phyloP scores from a whole-genome alignment of 1,284 basidiomycete genomes.

The Cutaneotrichosporon arboriforme region DNA sequence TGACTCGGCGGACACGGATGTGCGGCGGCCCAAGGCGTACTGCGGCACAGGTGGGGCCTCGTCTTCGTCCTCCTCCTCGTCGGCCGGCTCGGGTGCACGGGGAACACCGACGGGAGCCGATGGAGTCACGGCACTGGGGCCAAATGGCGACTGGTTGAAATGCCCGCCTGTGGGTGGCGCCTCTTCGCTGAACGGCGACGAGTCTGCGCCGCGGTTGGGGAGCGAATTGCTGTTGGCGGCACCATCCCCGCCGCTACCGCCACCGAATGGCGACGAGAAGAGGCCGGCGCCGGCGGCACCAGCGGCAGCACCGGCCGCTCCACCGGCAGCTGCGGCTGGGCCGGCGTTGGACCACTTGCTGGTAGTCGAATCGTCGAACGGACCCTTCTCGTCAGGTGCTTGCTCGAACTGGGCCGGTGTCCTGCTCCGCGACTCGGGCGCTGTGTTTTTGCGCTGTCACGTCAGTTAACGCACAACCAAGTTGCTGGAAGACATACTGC shows the following conservation, averaged over 20 bases:
- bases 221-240: neutral
- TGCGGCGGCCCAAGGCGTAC: conserved; percentile 80
- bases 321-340: conserved; percentile 25
- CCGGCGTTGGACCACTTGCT: conserved; percentile 17
- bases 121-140: conserved; percentile 50
- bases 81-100: conserved; percentile 51
- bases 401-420: neutral
- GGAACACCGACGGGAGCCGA: conserved; percentile 51
- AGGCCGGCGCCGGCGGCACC: conserved; percentile 15
- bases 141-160: conserved; percentile 36
- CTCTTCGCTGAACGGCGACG: conserved; percentile 28
- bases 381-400: conserved; percentile 70
- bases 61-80: conserved; percentile 15
- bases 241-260: neutral
- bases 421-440: neutral
- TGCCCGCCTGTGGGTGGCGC: conserved; percentile 18
- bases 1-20: conserved; percentile 95
- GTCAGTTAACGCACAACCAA: neutral
- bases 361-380: conserved; percentile 52
- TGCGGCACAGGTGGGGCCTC: conserved; percentile 40
- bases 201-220: neutral
- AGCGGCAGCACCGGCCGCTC: conserved; percentile 15
- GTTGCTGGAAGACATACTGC: conserved; percentile 29
- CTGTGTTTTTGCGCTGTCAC: neutral
- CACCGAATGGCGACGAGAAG: conserved; percentile 30